A percentile compares a stretch with the other conserved stretches of the same genome.
Conservation (phyloP, 1,284 basidiomycete genomes). For the Athelia psychrophila region DNA sequence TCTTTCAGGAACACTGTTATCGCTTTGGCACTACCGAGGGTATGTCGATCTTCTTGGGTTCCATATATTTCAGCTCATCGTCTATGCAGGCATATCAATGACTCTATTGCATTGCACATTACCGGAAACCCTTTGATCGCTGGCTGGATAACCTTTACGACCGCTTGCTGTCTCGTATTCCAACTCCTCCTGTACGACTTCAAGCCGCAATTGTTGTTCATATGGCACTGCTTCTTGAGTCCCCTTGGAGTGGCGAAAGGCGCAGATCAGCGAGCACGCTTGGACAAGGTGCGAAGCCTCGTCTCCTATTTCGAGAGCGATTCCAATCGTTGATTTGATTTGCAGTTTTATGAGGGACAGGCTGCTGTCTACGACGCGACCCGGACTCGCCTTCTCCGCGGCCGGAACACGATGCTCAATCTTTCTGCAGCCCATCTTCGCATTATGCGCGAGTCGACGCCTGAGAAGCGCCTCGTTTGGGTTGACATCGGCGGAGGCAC, state of each 20-base stretch:
- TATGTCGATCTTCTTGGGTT: neutral
- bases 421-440: slow-evolving; percentile 69
- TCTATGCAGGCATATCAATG: neutral
- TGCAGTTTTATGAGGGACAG: slow-evolving; percentile 65
- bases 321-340: neutral
- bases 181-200: neutral
- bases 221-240: slow-evolving; percentile 1
- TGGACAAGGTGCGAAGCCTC: slow-evolving; percentile 1
- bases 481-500: slow-evolving; percentile 85
- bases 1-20: neutral
- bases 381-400: slow-evolving; percentile 58
- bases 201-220: neutral
- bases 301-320: neutral
- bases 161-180: neutral
- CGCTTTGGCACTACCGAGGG: neutral
- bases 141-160: neutral
- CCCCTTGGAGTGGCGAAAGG: neutral
- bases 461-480: slow-evolving; percentile 63
- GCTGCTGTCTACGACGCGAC: slow-evolving; percentile 72
- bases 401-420: slow-evolving; percentile 67
- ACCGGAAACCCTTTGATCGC: neutral
- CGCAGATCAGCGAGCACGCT: neutral
- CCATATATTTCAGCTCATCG: neutral
- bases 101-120: neutral
- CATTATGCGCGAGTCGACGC: slow-evolving; percentile 38